Evolutionary conservation across 2,329 filamentous ascomycete species (phyloP), one percentile per base, ranked within the genome.

Genomic region (Ceratocystis alfenasii): DNA sequence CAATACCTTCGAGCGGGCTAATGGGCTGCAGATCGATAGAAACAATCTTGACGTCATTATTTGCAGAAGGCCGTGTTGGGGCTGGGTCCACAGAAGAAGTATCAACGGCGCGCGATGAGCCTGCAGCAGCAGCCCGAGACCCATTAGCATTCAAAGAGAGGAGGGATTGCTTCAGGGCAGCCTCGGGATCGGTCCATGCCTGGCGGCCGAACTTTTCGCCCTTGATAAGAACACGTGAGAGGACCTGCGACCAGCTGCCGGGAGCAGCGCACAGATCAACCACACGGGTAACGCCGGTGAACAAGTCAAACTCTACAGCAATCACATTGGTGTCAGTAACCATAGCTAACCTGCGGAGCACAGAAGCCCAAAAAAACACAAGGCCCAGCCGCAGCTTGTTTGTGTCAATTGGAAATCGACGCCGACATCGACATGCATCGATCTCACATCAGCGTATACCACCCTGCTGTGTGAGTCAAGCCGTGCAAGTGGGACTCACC

Each of bases 11-110:
- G 3, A 99, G 81, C 5, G 93, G 90, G 68, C 89, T 90, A 83
- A 99, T 99, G 48, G 94, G 94, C 74, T 99, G 94, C 45, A 99
- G 79, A 72, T 99, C 94, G 67, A 99, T 95, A 0, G 94, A 86
- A 1, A 99, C 93, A 69, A 99, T 97, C 75, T 94, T 93, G 20
- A 72, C 72, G 22, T 70, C 68, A 15, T 70, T 69, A 20, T 69
- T 59, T 3, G 68, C 57, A 50, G 63, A 10, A 60, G 55, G 53
- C 45, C 59, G 28, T 41, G 20, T 63, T 62, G 3, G 7, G 66
- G 45, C n/a, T 50, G 61, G 5, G 25, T 22, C 50, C 22, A 15
- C 6, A 87, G 77, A 75, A 87, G 83, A 70, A 83, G 78, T 73
- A 84, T 80, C 65, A 81, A 79, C 12, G 28, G 62, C 12, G 12